A percentile compares a stretch with the other conserved stretches of the same genome.
These are phyloP conservation scores for Setaria italica DNA, from an alignment of 202 grass and related monocot species.

Conservation along the genomic window DNA sequence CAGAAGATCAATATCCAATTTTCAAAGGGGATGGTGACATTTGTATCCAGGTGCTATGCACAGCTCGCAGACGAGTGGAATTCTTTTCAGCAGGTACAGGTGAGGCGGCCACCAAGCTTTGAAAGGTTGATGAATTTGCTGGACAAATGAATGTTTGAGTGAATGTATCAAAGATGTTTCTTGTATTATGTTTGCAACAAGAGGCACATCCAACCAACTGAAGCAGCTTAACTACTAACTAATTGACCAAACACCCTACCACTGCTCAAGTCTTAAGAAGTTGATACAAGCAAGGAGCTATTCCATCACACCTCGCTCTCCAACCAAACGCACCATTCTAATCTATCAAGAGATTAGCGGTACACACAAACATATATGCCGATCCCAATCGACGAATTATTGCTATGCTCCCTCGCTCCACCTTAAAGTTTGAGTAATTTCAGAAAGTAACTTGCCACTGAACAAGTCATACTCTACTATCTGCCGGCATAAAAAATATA, in stretches of 20 bases:
- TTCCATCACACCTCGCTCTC: neutral
- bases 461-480: no score
- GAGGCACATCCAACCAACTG: neutral
- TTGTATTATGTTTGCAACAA: neutral
- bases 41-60: slow-evolving; percentile 33
- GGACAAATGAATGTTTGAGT: neutral
- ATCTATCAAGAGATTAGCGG: neutral
- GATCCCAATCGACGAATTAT: neutral
- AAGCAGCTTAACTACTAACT: no score
- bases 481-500: no score
- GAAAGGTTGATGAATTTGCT: slow-evolving; percentile 35
- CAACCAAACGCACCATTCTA: neutral
- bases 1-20: neutral
- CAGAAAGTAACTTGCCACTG: no score
- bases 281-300: neutral
- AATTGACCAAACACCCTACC: neutral
- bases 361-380: neutral
- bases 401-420: neutral
- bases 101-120: slow-evolving; percentile 38
- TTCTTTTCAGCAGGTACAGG: slow-evolving; percentile 54
- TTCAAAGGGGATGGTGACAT: slow-evolving; percentile 33
- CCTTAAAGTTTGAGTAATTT: no score
- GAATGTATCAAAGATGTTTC: neutral
- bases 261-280: neutral
- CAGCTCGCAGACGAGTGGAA: neutral